Percentiles rank a stretch among this genome's conserved stretches.
Conservation (phyloP, 2,329 filamentous ascomycete genomes). For the Nigrospora oryzae region DNA sequence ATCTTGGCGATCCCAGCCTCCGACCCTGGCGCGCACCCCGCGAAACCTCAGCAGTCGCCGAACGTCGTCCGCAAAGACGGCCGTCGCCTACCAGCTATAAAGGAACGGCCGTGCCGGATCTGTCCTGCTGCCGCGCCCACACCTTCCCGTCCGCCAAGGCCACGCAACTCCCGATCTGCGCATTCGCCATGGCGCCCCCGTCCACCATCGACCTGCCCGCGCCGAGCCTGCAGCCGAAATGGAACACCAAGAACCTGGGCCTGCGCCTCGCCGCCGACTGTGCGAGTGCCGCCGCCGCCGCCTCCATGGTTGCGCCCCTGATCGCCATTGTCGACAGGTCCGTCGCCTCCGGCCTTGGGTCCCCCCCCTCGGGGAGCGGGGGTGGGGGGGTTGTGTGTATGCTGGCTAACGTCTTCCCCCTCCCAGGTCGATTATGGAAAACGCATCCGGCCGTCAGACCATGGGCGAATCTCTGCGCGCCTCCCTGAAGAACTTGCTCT, state of each 20-base stretch:
- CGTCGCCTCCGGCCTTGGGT: constrained; percentile 1
- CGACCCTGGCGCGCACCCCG: no score
- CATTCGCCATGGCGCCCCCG: background rate
- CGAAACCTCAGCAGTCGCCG: no score
- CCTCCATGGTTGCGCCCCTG: constrained; percentile 69
- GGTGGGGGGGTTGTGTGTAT: background rate
- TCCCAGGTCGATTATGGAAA: constrained; percentile 67
- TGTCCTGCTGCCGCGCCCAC: no score
- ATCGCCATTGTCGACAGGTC: constrained; percentile 86
- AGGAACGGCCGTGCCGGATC: no score
- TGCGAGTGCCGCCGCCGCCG: constrained; percentile 61
- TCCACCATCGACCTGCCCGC: background rate
- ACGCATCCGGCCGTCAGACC: constrained; percentile 60
- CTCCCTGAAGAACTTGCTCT: constrained; percentile 47
- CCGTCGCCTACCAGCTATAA: no score
- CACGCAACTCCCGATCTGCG: no score
- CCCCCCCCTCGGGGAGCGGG: no score
- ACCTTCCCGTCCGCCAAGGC: no score
- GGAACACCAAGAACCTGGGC: constrained; percentile 71
- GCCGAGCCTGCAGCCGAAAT: constrained; percentile 22
- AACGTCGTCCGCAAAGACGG: no score
- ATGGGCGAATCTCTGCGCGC: constrained; percentile 50
- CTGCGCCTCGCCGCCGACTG: constrained; percentile 60
- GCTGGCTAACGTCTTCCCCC: background rate
- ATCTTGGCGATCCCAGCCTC: no score